phyloP scores from a whole-genome alignment of 371 early-diverging fungal genomes.

The Mucor velutinosus region DNA sequence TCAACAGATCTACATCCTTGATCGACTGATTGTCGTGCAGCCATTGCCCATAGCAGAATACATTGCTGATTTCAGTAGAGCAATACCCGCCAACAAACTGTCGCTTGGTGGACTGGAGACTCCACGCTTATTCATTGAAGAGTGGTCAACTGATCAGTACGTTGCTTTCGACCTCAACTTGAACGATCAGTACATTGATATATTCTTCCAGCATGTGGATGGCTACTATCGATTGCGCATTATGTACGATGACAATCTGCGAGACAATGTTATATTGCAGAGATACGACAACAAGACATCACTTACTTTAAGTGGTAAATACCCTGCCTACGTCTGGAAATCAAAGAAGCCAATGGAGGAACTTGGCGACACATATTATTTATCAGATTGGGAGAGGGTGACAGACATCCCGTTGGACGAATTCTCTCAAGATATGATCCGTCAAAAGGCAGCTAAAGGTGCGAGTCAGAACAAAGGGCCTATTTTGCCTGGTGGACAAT shows the following conservation, averaged over 20 bases:
- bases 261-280: conserved; percentile 21
- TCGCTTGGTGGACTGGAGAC: conserved; percentile 27
- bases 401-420: conserved; percentile 20
- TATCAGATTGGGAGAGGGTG: conserved; percentile 18
- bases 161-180: conserved; percentile 32
- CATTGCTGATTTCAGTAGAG: neutral
- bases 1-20: conserved; percentile 12
- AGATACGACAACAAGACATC: conserved; percentile 13
- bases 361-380: neutral
- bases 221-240: conserved; percentile 28
- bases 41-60: conserved; percentile 3
- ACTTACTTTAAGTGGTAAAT: conserved; percentile 24
- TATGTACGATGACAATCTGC: conserved; percentile 10
- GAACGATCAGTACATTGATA: conserved; percentile 17
- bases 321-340: conserved; percentile 28
- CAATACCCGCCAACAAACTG: conserved; percentile 11
- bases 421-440: conserved; percentile 8
- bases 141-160: conserved; percentile 27
- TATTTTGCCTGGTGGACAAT: conserved; percentile 6
- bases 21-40: neutral
- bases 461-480: neutral
- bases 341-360: neutral
- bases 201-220: conserved; percentile 28
- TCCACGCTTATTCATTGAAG: conserved; percentile 21
- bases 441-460: neutral